Percentiles rank a stretch among this genome's conserved stretches.
Evolutionary conservation across 441 rosid genomes (phyloP).

Genomic region (Populus trichocarpa): DNA sequence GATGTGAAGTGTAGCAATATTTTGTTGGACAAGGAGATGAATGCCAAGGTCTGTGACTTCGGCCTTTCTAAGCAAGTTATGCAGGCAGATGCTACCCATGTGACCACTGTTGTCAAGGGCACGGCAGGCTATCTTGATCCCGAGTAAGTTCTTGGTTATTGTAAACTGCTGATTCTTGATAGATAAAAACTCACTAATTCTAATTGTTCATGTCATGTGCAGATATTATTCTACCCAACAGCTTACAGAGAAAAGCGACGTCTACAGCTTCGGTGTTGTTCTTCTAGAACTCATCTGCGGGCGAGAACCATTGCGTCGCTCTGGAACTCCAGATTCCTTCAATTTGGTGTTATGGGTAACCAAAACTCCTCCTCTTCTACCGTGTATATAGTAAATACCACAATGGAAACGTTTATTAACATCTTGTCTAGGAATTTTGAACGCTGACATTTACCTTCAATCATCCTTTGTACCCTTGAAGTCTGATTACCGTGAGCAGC

Average conservation of each 20-base stretch:
- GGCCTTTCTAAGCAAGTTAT: constrained; percentile 90
- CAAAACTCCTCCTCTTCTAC: background rate
- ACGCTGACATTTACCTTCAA: too few relatives aligned
- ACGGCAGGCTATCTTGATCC: constrained; percentile 98
- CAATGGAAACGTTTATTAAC: too few relatives aligned
- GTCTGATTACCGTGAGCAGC: background rate
- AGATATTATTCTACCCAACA: constrained; percentile 87
- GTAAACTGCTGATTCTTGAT: constrained; percentile 5
- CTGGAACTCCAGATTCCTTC: constrained; percentile 89
- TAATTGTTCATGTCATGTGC: constrained; percentile 11
- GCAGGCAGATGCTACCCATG: constrained; percentile 78
- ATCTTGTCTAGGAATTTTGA: too few relatives aligned
- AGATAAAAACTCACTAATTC: constrained; percentile 1
- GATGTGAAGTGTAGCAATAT: constrained; percentile 90
- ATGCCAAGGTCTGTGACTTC: constrained; percentile 85
- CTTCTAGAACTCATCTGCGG: constrained; percentile 91
- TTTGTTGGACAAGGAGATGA: constrained; percentile 77
- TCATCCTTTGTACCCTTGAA: too few relatives aligned
- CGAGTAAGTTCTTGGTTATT: constrained; percentile 45
- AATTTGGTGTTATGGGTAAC: constrained; percentile 86
- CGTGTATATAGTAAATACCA: too few relatives aligned
- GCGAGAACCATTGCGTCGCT: constrained; percentile 73
- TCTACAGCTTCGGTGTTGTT: constrained; percentile 96
- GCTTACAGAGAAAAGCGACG: constrained; percentile 90
- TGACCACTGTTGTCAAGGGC: constrained; percentile 92